Conservation (phyloP, 352 stramenopile species). For the Globisporangium paddicum region DNA sequence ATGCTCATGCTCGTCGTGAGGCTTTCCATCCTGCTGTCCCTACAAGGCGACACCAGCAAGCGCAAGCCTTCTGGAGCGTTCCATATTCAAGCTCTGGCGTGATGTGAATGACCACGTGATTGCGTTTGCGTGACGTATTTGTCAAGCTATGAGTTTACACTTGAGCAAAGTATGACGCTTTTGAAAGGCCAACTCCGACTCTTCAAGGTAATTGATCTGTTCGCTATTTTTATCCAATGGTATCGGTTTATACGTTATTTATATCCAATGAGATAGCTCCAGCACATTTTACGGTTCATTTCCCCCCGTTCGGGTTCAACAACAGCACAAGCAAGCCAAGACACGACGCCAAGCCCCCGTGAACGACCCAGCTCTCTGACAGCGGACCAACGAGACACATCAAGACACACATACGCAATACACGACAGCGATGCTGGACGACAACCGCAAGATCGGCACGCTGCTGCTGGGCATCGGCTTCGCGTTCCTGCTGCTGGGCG, state of each 20-base stretch:
- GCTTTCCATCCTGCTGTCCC: too few relatives aligned
- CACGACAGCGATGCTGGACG: constrained; percentile 62
- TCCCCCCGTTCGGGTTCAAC: neutral
- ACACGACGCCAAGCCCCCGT: neutral
- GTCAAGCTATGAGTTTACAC: neutral
- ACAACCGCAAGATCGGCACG: constrained; percentile 96
- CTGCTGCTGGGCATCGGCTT: constrained; percentile 90
- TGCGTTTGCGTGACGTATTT: neutral
- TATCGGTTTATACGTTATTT: constrained; percentile 1
- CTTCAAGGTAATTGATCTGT: neutral
- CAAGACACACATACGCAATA: too few relatives aligned
- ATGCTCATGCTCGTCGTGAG: too few relatives aligned
- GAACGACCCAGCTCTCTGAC: neutral
- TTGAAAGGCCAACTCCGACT: neutral
- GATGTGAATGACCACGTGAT: neutral
- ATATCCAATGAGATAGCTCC: constrained; percentile 25
- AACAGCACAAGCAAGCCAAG: neutral
- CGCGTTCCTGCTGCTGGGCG: constrained; percentile 90
- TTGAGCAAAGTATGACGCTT: neutral
- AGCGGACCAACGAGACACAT: neutral
- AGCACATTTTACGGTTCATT: constrained; percentile 1
- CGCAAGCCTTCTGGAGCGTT: constrained; percentile 5
- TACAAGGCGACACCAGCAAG: too few relatives aligned
- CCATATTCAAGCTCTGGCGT: neutral
- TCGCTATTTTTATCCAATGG: constrained; percentile 2